Evolutionary conservation across 306 rosid genomes (phyloP).

Genomic region (Sicyos edulis): DNA sequence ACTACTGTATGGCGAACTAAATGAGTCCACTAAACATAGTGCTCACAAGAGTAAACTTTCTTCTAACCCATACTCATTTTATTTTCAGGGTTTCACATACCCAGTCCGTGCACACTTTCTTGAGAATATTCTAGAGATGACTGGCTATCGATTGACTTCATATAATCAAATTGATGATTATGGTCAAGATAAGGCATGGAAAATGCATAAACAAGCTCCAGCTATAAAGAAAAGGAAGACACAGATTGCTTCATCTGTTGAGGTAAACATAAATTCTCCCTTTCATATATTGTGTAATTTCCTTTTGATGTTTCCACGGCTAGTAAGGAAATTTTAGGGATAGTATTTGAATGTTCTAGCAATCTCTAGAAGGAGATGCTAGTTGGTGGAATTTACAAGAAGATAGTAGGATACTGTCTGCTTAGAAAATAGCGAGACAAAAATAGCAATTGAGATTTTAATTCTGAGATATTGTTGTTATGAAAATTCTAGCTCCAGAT

Average conservation of each 20-base stretch:
- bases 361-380: background rate
- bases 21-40: conserved; percentile 8
- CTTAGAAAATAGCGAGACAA: background rate
- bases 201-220: conserved; percentile 49
- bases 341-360: background rate
- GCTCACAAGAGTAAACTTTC: background rate
- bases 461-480: background rate
- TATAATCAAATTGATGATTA: conserved; percentile 58
- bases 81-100: conserved; percentile 45
- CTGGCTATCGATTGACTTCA: conserved; percentile 38
- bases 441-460: background rate
- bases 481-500: conserved; percentile 8
- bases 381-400: conserved; percentile 2
- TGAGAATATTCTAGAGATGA: conserved; percentile 49
- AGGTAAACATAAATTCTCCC: conserved; percentile 28
- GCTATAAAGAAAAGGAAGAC: conserved; percentile 40
- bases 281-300: background rate
- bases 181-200: conserved; percentile 57
- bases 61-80: conserved; percentile 13
- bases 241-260: conserved; percentile 51
- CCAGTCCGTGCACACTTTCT: conserved; percentile 48
- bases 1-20: background rate
- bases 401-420: background rate
- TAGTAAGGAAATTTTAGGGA: background rate
- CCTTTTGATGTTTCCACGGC: background rate